Evolutionary conservation across 1,284 basidiomycete species (phyloP), one percentile per base, ranked within the genome.

Genomic region (Marasmius tenuissimus): DNA sequence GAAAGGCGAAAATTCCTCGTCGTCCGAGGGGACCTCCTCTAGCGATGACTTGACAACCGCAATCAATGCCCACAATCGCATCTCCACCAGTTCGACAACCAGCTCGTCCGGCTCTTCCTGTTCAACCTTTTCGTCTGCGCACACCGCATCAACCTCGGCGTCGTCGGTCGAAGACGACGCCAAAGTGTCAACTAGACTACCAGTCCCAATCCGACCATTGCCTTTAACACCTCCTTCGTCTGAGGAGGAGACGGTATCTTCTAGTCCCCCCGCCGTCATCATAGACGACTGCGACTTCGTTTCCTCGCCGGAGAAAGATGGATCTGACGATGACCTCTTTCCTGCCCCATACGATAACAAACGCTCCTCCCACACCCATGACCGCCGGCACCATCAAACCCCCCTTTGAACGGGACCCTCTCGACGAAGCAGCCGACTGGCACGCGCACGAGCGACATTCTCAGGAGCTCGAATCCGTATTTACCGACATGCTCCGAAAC

Each of bases 401-500:
- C 20, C 8, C n/a, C 34, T 14, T 38, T 6, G 52, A 52, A n/a
- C 20, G 22, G 33, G 57, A 64, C n/a, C 33, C 64, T 9, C 38
- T 48, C 27, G 54, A 56, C 39, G 55, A 48, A 16, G 62, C 63
- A 59, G 56, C 69, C 0, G 71, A 77, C 20, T 81, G 80, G 79
- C 71, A 74, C 57, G 62, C 61, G 5, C 73, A 73, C 27, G 73
- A 72, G 10, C 67, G 70, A 9, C 69, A 75, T 18, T 78, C 78
- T 55, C 74, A 73, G 60, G 72, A 79, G 20, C 66, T 87, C 12
- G 87, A 88, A 69, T 72, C 66, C 1, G 69, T 84, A 18, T 86
- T 87, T 66, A 74, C 79, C 61, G 73, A 76, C 22, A 88, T 89
- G 82, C 75, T 89, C 12, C 67, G 68, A 16, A 67, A 71, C 61